A percentile compares a stretch with the other conserved stretches of the same genome.
Conservation (phyloP, 208 protist species). For the Trichomonas tenax region DNA sequence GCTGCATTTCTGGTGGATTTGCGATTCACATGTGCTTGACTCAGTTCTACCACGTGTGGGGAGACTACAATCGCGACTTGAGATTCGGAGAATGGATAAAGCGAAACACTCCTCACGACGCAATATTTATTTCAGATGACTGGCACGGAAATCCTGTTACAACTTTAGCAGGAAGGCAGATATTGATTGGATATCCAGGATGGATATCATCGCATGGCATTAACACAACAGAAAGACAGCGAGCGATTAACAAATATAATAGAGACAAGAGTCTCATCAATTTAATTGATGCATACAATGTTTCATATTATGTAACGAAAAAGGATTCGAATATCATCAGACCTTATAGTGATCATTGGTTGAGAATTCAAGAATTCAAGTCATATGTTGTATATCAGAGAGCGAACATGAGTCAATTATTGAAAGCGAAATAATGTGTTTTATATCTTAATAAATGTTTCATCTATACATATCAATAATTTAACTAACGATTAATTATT, state of each 20-base stretch:
- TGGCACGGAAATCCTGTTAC: not conserved
- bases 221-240: not conserved
- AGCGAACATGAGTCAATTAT: too few relatives aligned
- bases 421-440: too few relatives aligned
- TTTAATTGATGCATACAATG: not conserved
- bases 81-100: not conserved
- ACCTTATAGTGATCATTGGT: not conserved
- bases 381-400: not conserved
- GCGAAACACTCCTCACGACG: not conserved
- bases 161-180: not conserved
- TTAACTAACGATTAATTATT: too few relatives aligned
- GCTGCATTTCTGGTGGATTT: not conserved
- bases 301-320: not conserved
- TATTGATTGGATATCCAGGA: not conserved
- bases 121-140: not conserved
- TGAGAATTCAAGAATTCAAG: not conserved
- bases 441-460: too few relatives aligned
- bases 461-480: too few relatives aligned
- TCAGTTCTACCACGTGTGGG: not conserved
- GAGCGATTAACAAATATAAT: not conserved
- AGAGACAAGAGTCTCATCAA: too few relatives aligned
- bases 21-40: not conserved
- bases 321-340: not conserved
- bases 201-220: constrained; percentile 1
- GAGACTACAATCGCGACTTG: not conserved